Percentiles rank a stretch among this genome's conserved stretches.
Evolutionary conservation across 805 yeast genomes (phyloP).

Genomic region (Metschnikowia lachancei): DNA sequence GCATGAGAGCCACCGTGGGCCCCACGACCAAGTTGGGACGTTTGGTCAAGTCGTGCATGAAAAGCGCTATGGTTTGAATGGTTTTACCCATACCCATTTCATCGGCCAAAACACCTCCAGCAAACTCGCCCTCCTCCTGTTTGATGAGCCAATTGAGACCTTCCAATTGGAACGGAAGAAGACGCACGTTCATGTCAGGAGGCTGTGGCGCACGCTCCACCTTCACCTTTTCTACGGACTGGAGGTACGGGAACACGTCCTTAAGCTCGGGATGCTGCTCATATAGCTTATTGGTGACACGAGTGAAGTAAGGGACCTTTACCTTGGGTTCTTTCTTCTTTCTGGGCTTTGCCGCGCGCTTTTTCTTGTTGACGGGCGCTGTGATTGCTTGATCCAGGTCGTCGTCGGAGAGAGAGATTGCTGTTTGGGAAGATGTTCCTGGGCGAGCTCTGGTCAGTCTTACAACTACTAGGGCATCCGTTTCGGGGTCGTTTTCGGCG

Average conservation of each 20-base stretch:
- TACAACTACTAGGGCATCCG: slow-evolving; percentile 32
- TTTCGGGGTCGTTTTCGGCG: slow-evolving; percentile 1
- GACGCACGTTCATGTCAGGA: slow-evolving; percentile 62
- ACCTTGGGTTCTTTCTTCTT: slow-evolving; percentile 47
- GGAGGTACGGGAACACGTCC: slow-evolving; percentile 67
- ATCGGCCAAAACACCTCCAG: slow-evolving; percentile 94
- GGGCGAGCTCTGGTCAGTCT: slow-evolving; percentile 27
- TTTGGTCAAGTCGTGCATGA: slow-evolving; percentile 64
- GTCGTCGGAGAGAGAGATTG: slow-evolving; percentile 30
- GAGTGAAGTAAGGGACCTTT: slow-evolving; percentile 63
- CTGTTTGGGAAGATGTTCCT: slow-evolving; percentile 25
- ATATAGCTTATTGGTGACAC: slow-evolving; percentile 65
- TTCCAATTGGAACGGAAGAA: slow-evolving; percentile 90
- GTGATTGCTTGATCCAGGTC: slow-evolving; percentile 18
- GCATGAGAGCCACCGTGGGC: slow-evolving; percentile 98
- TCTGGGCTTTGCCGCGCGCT: slow-evolving; percentile 19
- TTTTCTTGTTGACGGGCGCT: slow-evolving; percentile 20
- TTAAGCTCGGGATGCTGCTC: slow-evolving; percentile 77
- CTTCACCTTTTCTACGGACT: slow-evolving; percentile 41
- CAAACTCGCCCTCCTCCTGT: slow-evolving; percentile 76
- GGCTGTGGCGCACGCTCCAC: slow-evolving; percentile 73
- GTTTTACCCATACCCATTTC: slow-evolving; percentile 99
- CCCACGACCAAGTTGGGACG: slow-evolving; percentile 88
- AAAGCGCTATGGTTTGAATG: slow-evolving; percentile 87
- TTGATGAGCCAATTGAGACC: slow-evolving; percentile 85